Evolutionary conservation across 139 green algal species (phyloP).

Genomic region (Chlamydomonas asymmetrica): DNA sequence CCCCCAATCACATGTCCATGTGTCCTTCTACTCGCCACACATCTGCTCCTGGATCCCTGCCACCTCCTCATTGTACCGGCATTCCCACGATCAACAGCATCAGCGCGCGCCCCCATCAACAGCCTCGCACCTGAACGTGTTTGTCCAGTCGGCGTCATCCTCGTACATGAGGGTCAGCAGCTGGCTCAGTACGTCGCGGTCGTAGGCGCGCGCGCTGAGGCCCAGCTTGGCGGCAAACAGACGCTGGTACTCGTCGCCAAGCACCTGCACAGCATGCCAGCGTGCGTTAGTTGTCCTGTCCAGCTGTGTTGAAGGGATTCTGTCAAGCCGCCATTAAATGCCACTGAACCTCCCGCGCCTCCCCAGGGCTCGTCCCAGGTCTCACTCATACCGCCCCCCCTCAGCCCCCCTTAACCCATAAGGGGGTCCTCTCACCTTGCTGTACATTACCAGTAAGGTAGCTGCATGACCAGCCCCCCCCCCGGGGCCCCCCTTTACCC

Average conservation of each 20-base stretch:
- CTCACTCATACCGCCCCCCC: too few relatives aligned
- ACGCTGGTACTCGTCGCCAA: slow-evolving; percentile 58
- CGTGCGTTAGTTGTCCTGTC: neutral
- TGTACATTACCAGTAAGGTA: too few relatives aligned
- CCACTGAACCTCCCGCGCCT: too few relatives aligned
- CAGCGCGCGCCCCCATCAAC: neutral
- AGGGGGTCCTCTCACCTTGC: too few relatives aligned
- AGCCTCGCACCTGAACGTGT: slow-evolving; percentile 46
- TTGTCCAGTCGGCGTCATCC: slow-evolving; percentile 76
- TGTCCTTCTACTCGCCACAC: slow-evolving; percentile 33
- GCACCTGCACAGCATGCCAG: slow-evolving; percentile 6
- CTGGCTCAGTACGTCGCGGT: slow-evolving; percentile 48
- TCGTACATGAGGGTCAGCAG: slow-evolving; percentile 70
- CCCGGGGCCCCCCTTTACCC: too few relatives aligned
- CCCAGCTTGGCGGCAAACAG: slow-evolving; percentile 79
- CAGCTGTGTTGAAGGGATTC: neutral
- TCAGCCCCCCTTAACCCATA: too few relatives aligned
- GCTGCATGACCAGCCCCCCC: too few relatives aligned
- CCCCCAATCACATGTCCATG: slow-evolving; percentile 3
- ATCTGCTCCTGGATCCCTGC: neutral
- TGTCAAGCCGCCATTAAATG: neutral
- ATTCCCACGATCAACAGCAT: neutral
- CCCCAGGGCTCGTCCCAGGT: too few relatives aligned
- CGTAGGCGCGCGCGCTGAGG: slow-evolving; percentile 61
- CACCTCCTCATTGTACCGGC: neutral